Evolutionary conservation across 2,329 filamentous ascomycete species (phyloP).

Genomic region (Apiospora hydei): DNA sequence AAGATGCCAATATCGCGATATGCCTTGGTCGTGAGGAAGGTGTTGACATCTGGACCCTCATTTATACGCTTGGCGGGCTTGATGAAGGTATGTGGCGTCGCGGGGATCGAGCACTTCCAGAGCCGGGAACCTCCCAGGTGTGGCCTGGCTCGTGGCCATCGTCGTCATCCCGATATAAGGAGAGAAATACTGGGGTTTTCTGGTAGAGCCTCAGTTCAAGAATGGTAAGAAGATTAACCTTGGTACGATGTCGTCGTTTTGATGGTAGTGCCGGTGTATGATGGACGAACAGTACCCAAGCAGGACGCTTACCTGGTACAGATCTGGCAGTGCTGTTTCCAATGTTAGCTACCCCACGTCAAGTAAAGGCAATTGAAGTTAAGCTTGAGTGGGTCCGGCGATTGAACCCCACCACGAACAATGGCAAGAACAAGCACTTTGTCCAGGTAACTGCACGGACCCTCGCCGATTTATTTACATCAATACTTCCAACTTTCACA

Average conservation of each 20-base stretch:
- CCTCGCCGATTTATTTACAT: not conserved
- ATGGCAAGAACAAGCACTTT: not conserved
- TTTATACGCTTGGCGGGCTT: conserved; percentile 83
- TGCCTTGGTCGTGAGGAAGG: conserved; percentile 81
- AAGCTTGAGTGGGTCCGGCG: not conserved
- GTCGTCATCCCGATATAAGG: not conserved
- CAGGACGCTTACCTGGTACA: not conserved
- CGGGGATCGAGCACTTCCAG: conserved; percentile 58
- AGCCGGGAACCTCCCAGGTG: conserved; percentile 38
- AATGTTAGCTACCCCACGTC: conserved; percentile 14
- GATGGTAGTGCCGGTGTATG: not conserved
- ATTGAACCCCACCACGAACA: not conserved
- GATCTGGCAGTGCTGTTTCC: not conserved
- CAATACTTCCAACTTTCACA: not conserved
- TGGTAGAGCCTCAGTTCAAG: not conserved
- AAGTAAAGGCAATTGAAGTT: not conserved
- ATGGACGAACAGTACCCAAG: not conserved
- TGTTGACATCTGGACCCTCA: conserved; percentile 80
- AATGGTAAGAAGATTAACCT: not conserved
- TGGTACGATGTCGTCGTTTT: not conserved
- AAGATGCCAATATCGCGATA: conserved; percentile 90
- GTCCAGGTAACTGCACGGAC: not conserved
- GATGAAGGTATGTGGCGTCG: conserved; percentile 63
- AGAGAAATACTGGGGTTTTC: not conserved
- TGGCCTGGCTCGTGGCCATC: conserved; percentile 6